Conservation (phyloP, 352 stramenopile species). For the Phytophthora lateralis region DNA sequence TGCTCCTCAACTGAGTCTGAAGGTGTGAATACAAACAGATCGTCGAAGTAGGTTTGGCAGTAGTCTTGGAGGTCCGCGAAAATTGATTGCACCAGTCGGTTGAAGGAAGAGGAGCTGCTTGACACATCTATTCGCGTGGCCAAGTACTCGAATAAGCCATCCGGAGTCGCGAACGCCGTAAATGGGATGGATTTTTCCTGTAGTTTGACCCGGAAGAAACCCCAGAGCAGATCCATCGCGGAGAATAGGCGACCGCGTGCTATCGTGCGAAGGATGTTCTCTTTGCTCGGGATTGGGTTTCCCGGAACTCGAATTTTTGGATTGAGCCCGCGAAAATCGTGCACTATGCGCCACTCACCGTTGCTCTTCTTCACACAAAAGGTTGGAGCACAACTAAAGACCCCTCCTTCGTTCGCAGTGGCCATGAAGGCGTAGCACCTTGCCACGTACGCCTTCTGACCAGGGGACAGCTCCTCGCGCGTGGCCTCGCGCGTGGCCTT, state of each 20-base stretch:
- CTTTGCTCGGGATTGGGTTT: slow-evolving; percentile 12
- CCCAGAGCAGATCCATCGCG: slow-evolving; percentile 11
- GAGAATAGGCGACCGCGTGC: slow-evolving; percentile 1
- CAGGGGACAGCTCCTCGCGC: too few relatives aligned
- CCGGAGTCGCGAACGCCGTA: slow-evolving; percentile 9
- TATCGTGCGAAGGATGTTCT: slow-evolving; percentile 7
- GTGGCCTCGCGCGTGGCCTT: too few relatives aligned
- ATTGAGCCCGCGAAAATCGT: slow-evolving; percentile 7
- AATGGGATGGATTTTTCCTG: slow-evolving; percentile 7
- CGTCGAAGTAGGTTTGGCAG: slow-evolving; percentile 8
- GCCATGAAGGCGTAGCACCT: too few relatives aligned
- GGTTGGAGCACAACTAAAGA: slow-evolving; percentile 2
- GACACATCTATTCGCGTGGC: slow-evolving; percentile 11
- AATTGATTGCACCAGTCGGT: slow-evolving; percentile 3
- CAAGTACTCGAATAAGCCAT: slow-evolving; percentile 16
- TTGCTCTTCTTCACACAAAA: slow-evolving; percentile 13
- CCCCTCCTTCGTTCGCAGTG: too few relatives aligned
- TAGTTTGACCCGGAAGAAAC: slow-evolving; percentile 13
- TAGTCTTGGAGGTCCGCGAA: not conserved
- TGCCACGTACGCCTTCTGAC: too few relatives aligned
- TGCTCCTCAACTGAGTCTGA: slow-evolving; percentile 1
- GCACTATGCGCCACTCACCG: slow-evolving; percentile 10
- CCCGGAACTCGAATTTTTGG: slow-evolving; percentile 5
- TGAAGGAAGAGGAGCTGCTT: slow-evolving; percentile 11
- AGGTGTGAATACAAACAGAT: slow-evolving; percentile 5